phyloP scores from a whole-genome alignment of 1,284 basidiomycete genomes.

The Tetrapyrgos nigripes region DNA sequence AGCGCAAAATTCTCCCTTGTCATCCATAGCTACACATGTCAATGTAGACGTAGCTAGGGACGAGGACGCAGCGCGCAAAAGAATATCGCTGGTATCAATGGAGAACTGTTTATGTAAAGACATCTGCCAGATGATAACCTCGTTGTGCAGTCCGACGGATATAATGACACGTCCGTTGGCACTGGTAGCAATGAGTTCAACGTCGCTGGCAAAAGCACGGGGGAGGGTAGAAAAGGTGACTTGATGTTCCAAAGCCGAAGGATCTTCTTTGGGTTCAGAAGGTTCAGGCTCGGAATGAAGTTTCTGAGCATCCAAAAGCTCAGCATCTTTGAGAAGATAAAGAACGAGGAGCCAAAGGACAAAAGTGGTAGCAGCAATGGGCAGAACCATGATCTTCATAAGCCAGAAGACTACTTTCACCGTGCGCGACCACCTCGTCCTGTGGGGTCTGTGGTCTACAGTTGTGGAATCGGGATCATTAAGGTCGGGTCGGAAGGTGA shows the following conservation, averaged over 20 bases:
- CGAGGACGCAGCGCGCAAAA: slow-evolving; percentile 54
- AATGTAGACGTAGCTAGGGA: slow-evolving; percentile 54
- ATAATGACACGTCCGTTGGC: slow-evolving; percentile 67
- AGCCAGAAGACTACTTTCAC: slow-evolving; percentile 72
- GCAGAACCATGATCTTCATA: slow-evolving; percentile 83
- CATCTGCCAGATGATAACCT: slow-evolving; percentile 70
- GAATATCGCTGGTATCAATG: slow-evolving; percentile 58
- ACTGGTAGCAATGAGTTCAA: slow-evolving; percentile 81
- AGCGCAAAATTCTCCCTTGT: slow-evolving; percentile 61
- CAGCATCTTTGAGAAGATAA: slow-evolving; percentile 93
- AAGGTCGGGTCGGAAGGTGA: slow-evolving; percentile 64
- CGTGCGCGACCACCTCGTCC: slow-evolving; percentile 43
- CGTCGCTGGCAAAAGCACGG: slow-evolving; percentile 79
- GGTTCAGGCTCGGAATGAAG: slow-evolving; percentile 56
- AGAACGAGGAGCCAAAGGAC: slow-evolving; percentile 81
- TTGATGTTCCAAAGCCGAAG: slow-evolving; percentile 48
- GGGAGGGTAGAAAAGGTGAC: slow-evolving; percentile 76
- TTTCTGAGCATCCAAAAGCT: slow-evolving; percentile 87
- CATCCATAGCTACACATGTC: slow-evolving; percentile 66
- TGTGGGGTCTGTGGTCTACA: not conserved
- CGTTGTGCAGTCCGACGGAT: slow-evolving; percentile 81
- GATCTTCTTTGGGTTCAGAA: slow-evolving; percentile 37
- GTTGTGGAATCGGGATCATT: slow-evolving; percentile 8
- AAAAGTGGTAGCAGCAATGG: slow-evolving; percentile 82
- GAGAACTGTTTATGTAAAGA: slow-evolving; percentile 48